phyloP scores from a whole-genome alignment of 140 eudicot genomes.

The Erigeron philadelphicus region DNA sequence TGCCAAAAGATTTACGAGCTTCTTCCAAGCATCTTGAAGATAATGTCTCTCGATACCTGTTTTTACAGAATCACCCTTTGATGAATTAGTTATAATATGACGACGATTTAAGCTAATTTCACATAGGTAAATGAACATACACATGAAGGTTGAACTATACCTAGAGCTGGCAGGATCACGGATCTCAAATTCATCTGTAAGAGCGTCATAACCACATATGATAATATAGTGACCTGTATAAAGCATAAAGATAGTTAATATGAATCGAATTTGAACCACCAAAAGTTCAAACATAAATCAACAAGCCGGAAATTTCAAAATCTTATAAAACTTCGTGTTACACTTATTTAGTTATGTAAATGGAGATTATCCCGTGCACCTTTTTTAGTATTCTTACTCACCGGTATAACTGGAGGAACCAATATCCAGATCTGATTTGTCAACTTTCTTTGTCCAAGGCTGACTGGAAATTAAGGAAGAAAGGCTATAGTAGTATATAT shows the following conservation, averaged over 20 bases:
- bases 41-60: constrained; percentile 60
- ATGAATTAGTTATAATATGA: not conserved
- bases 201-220: constrained; percentile 89
- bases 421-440: constrained; percentile 37
- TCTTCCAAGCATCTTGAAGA: constrained; percentile 64
- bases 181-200: constrained; percentile 77
- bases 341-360: not conserved
- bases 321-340: not conserved
- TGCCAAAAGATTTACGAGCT: constrained; percentile 94
- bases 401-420: constrained; percentile 71
- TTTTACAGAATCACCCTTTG: not conserved
- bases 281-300: constrained; percentile 4
- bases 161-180: constrained; percentile 97
- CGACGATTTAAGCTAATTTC: too few species aligned
- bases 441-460: constrained; percentile 57
- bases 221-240: constrained; percentile 77
- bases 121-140: not conserved
- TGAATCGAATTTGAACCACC: too few species aligned
- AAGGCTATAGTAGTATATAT: not conserved
- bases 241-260: constrained; percentile 15
- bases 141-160: constrained; percentile 24
- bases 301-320: not conserved
- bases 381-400: constrained; percentile 25
- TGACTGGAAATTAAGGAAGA: constrained; percentile 35
- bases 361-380: not conserved